Evolutionary conservation across 2,329 filamentous ascomycete species (phyloP).

Genomic region (Paecilomyces sp.): DNA sequence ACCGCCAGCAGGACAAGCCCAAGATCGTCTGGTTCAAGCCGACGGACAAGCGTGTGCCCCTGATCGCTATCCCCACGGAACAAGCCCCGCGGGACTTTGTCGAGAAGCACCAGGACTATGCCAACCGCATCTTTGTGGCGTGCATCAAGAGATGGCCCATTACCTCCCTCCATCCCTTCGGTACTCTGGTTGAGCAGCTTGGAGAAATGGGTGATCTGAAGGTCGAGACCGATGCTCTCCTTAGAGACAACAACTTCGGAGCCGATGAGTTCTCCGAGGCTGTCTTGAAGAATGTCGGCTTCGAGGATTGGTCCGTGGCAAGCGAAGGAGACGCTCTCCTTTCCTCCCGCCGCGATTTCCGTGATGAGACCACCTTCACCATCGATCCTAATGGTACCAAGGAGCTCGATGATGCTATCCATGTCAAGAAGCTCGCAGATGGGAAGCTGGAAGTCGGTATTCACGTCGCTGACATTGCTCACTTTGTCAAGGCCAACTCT

Average conservation of each 20-base stretch:
- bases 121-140: slow-evolving; percentile 95
- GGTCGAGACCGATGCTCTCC: slow-evolving; percentile 93
- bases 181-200: slow-evolving; percentile 92
- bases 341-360: slow-evolving; percentile 78
- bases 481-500: slow-evolving; percentile 95
- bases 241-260: slow-evolving; percentile 97
- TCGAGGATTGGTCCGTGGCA: slow-evolving; percentile 82
- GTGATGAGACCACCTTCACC: slow-evolving; percentile 80
- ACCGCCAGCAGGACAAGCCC: slow-evolving; percentile 86
- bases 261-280: slow-evolving; percentile 97
- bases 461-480: slow-evolving; percentile 88
- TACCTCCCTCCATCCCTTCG: slow-evolving; percentile 97
- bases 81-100: slow-evolving; percentile 97
- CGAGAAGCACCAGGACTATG: slow-evolving; percentile 96
- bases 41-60: slow-evolving; percentile 94
- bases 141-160: slow-evolving; percentile 99
- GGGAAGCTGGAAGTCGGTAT: slow-evolving; percentile 90
- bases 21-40: slow-evolving; percentile 99
- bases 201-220: slow-evolving; percentile 96
- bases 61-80: slow-evolving; percentile 97
- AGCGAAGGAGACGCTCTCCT: slow-evolving; percentile 73
- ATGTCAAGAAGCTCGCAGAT: slow-evolving; percentile 76
- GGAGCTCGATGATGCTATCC: slow-evolving; percentile 86
- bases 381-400: slow-evolving; percentile 83
- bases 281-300: slow-evolving; percentile 83